Evolutionary conservation across 257 asterid species (phyloP).

Genomic region (Hygrophila difformis): DNA sequence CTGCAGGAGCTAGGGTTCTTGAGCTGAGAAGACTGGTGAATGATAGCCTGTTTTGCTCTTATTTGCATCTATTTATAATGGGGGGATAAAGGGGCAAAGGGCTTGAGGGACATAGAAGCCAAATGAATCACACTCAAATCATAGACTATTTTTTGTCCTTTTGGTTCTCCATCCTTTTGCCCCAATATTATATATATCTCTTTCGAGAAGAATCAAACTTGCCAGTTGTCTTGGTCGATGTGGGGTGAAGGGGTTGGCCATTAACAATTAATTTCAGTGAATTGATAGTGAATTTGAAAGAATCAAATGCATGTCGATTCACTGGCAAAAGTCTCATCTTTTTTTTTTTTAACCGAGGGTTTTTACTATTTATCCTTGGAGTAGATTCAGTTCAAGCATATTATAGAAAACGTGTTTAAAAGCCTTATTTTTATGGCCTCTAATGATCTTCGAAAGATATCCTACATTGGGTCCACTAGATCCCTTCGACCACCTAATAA

Average conservation of each 20-base stretch:
- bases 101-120: conserved; percentile 23
- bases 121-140: conserved; percentile 39
- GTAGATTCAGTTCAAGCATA: no score
- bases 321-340: no score
- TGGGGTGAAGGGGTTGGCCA: conserved; percentile 10
- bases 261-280: conserved; percentile 17
- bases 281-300: conserved; percentile 9
- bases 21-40: no score
- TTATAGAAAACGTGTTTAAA: no score
- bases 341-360: no score
- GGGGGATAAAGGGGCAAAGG: conserved; percentile 8
- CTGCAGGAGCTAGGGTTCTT: background rate
- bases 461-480: no score
- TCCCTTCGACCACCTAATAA: no score
- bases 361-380: no score
- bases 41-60: background rate
- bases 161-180: conserved; percentile 39
- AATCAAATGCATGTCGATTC: background rate
- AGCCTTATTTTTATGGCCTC: no score
- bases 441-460: no score
- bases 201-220: conserved; percentile 57
- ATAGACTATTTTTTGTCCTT: conserved; percentile 56
- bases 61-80: no score
- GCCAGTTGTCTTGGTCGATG: conserved; percentile 61
- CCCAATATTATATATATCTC: conserved; percentile 25